Percentiles rank a stretch among this genome's conserved stretches.
phyloP scores from a whole-genome alignment of 1,284 basidiomycete genomes.

The Sporisorium sorghi region DNA sequence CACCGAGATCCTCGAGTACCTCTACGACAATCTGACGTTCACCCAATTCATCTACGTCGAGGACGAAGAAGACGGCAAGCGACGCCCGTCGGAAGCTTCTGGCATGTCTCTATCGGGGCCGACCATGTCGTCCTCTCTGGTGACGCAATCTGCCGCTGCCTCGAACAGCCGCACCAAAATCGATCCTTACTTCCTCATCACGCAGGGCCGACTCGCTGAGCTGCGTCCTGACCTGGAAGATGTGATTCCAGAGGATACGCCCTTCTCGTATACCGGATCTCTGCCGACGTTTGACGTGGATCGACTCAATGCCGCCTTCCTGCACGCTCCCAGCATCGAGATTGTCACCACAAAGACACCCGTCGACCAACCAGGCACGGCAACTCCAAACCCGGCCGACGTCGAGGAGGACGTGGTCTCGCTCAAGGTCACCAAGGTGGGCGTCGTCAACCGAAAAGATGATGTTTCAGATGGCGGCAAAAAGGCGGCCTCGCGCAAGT shows the following conservation, averaged over 20 bases:
- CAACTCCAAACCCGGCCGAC: neutral
- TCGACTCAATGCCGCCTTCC: constrained; percentile 50
- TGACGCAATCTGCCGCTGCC: constrained; percentile 12
- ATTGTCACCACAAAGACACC: constrained; percentile 50
- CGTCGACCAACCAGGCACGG: constrained; percentile 19
- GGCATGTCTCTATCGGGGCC: constrained; percentile 9
- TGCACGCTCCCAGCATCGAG: constrained; percentile 61
- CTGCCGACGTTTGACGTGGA: constrained; percentile 41
- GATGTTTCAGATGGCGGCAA: constrained; percentile 79
- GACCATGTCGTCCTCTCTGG: constrained; percentile 21
- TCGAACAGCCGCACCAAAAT: constrained; percentile 74
- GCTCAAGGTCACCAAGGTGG: constrained; percentile 84
- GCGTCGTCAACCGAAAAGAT: constrained; percentile 82
- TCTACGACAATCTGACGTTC: constrained; percentile 96
- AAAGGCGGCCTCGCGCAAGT: constrained; percentile 82
- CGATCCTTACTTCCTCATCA: constrained; percentile 92
- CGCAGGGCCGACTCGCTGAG: constrained; percentile 77
- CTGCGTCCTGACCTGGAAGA: constrained; percentile 72
- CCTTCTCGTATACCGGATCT: constrained; percentile 56
- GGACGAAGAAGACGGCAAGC: constrained; percentile 71
- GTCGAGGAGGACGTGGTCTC: constrained; percentile 65
- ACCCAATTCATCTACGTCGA: constrained; percentile 93
- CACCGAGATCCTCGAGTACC: constrained; percentile 88
- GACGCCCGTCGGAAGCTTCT: constrained; percentile 37
- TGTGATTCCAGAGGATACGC: constrained; percentile 56